A percentile compares a stretch with the other conserved stretches of the same genome.
phyloP scores from a whole-genome alignment of 192 early-diverging fungal genomes.

The Pilaira anomala region DNA sequence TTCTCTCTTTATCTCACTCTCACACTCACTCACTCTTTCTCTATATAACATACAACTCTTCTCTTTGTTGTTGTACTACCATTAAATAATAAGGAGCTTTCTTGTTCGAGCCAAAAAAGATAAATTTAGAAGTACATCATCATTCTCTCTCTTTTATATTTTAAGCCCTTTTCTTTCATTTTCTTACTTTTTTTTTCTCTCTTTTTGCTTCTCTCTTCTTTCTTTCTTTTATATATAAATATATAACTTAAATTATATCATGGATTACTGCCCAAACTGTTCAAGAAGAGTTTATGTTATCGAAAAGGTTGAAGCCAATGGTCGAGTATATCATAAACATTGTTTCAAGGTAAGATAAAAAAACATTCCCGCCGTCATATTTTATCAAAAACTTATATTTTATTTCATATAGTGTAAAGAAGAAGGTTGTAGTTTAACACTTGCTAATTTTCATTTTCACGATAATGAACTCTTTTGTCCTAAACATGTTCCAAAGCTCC shows the following conservation, averaged over 20 bases:
- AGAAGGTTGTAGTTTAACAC: conserved; percentile 24
- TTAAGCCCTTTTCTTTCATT: not conserved
- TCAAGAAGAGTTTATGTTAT: conserved; percentile 18
- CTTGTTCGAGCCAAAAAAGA: not conserved
- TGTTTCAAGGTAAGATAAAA: conserved; percentile 20
- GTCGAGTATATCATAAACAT: conserved; percentile 13
- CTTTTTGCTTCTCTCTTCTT: not conserved
- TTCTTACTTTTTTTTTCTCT: not conserved
- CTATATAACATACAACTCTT: too few relatives aligned
- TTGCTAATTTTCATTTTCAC: conserved; percentile 25
- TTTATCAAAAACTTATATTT: not conserved
- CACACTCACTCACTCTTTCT: too few relatives aligned
- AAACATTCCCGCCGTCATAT: not conserved
- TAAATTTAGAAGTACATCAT: not conserved
- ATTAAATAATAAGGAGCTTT: too few relatives aligned
- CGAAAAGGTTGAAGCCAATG: conserved; percentile 26
- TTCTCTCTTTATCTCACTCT: too few relatives aligned
- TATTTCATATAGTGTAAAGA: conserved; percentile 14
- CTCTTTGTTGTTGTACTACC: too few relatives aligned
- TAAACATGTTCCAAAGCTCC: conserved; percentile 28
- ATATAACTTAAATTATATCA: not conserved
- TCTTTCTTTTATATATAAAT: not conserved
- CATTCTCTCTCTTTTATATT: not conserved
- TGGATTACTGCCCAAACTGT: conserved; percentile 13
- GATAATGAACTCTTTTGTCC: conserved; percentile 13